A percentile compares a stretch with the other conserved stretches of the same genome.
Evolutionary conservation across 2,329 filamentous ascomycete species (phyloP).

Genomic region (Plectosphaerella plurivora): DNA sequence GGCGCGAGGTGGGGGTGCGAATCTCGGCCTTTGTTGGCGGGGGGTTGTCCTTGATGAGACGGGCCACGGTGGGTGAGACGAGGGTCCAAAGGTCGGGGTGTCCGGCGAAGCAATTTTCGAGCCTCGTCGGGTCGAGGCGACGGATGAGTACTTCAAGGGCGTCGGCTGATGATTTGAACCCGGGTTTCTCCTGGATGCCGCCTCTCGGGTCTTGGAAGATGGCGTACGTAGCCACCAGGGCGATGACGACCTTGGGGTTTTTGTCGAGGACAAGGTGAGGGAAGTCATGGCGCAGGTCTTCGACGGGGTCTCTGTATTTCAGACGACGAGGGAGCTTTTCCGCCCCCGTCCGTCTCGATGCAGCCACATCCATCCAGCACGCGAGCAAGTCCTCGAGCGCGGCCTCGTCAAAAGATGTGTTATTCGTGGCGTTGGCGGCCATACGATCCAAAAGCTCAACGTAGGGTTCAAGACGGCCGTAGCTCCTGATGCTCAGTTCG

Average conservation of each 20-base stretch:
- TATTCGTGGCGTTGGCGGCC: not conserved
- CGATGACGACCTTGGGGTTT: not conserved
- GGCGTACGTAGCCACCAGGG: slow-evolving; percentile 9
- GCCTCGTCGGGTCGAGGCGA: slow-evolving; percentile 6
- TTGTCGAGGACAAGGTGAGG: not conserved
- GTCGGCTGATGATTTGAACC: slow-evolving; percentile 3
- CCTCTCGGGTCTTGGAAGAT: slow-evolving; percentile 7
- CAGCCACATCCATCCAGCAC: slow-evolving; percentile 32
- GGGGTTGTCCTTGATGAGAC: not conserved
- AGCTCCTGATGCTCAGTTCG: slow-evolving; percentile 1
- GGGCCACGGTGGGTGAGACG: slow-evolving; percentile 2
- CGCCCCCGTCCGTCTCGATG: slow-evolving; percentile 5
- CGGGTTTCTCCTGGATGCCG: not conserved
- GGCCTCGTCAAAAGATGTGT: not conserved
- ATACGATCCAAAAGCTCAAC: slow-evolving; percentile 2
- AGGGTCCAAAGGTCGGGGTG: slow-evolving; percentile 6
- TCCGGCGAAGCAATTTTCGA: slow-evolving; percentile 5
- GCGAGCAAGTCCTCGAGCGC: slow-evolving; percentile 22
- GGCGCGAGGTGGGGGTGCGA: not conserved
- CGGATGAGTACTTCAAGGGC: slow-evolving; percentile 7
- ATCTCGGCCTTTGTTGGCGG: not conserved
- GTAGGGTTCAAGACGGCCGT: slow-evolving; percentile 5
- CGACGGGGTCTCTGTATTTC: not conserved
- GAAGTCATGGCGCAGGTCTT: not conserved
- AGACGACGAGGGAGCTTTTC: not conserved